A percentile compares a stretch with the other conserved stretches of the same genome.
Evolutionary conservation across 768 basidiomycete genomes (phyloP).

Genomic region (Lenzites betulinus): DNA sequence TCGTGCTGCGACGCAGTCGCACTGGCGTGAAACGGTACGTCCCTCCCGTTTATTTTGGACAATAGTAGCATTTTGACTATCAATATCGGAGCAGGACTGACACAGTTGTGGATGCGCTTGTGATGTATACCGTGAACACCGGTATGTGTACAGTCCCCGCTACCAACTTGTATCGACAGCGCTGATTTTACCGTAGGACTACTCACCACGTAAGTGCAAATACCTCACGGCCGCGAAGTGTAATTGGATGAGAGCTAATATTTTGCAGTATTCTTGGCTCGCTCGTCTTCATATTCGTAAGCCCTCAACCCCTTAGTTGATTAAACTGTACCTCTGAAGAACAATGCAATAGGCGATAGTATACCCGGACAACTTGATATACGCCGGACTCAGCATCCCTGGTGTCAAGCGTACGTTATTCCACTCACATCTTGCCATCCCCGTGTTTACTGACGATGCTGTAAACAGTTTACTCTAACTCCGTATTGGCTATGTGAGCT

Average conservation of each 20-base stretch:
- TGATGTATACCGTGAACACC: neutral
- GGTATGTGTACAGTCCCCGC: too few relatives aligned
- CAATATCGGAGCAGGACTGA: neutral
- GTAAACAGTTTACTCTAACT: neutral
- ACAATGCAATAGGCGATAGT: neutral
- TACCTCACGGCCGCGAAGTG: too few relatives aligned
- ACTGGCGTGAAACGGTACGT: neutral
- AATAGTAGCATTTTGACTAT: neutral
- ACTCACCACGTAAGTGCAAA: neutral
- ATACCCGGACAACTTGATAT: neutral
- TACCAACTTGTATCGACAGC: too few relatives aligned
- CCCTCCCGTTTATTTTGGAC: too few relatives aligned
- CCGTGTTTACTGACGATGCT: neutral
- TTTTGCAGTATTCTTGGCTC: neutral
- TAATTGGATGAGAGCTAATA: neutral
- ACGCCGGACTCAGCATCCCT: neutral
- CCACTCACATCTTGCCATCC: neutral
- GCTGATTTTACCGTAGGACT: neutral
- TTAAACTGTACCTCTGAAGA: too few relatives aligned
- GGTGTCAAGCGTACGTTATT: neutral
- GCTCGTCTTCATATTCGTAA: neutral
- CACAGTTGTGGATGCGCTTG: neutral
- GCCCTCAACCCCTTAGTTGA: too few relatives aligned
- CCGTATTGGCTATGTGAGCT: constrained; percentile 1
- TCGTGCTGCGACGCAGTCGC: neutral